Evolutionary conservation across 345 rosid species (phyloP), one percentile per base, ranked within the genome.

Genomic region (Angophora floribunda): DNA sequence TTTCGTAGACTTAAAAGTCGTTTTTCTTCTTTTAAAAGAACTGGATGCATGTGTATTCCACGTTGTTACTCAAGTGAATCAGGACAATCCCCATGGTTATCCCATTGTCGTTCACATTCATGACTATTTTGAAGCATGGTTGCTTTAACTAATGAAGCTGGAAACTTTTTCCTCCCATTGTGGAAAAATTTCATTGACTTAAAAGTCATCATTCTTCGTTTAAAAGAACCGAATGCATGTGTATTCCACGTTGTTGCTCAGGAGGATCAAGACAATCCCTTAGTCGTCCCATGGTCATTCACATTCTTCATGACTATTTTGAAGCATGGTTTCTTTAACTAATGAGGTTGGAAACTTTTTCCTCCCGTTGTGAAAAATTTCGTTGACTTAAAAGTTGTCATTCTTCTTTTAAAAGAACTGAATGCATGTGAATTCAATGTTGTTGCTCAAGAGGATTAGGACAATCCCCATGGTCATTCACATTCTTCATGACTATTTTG

Each of bases 41-140:
- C n/a, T 22, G 13, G 22, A 57, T 55, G 59, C 26, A 4, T 21
- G 59, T 55, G 24, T 55, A 55, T 21, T 21, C 59, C 3, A 53
- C 0, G 26, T 52, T 53, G 9, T 22, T 22, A 28, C 28, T 57
- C 28, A 57, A 22, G 22, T 22, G 12, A 28, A 22, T 57, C 13
- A 7, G 0, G n/a, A 22, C n/a, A 57, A 22, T 22, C 6, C 5
- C 9, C 13, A 21, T 21, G 3, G n/a, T 22, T 3, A 3, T 21
- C 63, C 22, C 63, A 2, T 22, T 13, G n/a, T 22, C 4, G 63
- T 57, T 57, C n/a, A 57, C n/a, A 57, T 22, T 57, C 13, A 0
- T 55, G 13, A 28, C 13, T 57, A 0, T 57, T 17, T 55, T 1
- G 0, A 55, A 55, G 61, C 12, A 9, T 55, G 61, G 28, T 55